A percentile compares a stretch with the other conserved stretches of the same genome.
phyloP scores from a whole-genome alignment of 2,329 filamentous ascomycete genomes.

The Monilinia fructicola region DNA sequence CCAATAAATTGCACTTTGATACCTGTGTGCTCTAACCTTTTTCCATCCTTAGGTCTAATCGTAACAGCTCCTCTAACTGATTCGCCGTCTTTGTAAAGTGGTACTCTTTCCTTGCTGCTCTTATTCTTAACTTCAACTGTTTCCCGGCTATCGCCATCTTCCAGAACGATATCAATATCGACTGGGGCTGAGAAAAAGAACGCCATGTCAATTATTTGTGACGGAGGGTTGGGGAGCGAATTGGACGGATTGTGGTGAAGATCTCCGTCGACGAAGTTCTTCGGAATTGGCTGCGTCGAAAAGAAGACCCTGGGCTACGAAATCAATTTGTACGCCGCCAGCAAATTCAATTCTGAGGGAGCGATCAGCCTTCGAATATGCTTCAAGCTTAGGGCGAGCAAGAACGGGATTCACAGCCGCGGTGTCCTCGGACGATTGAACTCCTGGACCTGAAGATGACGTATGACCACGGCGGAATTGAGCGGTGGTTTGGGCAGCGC shows the following conservation, averaged over 20 bases:
- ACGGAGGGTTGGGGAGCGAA: not conserved
- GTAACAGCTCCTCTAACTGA: conserved; percentile 96
- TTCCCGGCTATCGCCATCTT: conserved; percentile 88
- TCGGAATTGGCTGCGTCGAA: not conserved
- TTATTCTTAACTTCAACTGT: conserved; percentile 99
- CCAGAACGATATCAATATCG: conserved; percentile 97
- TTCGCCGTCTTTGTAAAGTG: conserved; percentile 96
- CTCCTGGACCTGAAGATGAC: not conserved
- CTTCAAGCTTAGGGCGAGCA: not conserved
- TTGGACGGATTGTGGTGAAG: not conserved
- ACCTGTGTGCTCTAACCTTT: conserved; percentile 94
- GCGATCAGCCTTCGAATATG: not conserved
- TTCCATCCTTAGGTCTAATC: conserved; percentile 94
- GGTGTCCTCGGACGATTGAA: not conserved
- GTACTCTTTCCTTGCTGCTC: conserved; percentile 93
- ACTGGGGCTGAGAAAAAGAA: conserved; percentile 98
- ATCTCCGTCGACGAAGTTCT: not conserved
- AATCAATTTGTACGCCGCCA: not conserved
- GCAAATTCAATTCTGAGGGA: not conserved
- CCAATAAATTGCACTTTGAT: conserved; percentile 99
- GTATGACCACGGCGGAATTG: not conserved
- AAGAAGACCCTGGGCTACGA: not conserved
- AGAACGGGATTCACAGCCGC: not conserved
- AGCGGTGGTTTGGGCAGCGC: not conserved
- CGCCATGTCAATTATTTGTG: conserved; percentile 61